Evolutionary conservation across 345 rosid species (phyloP).

Genomic region (Salix viminalis): DNA sequence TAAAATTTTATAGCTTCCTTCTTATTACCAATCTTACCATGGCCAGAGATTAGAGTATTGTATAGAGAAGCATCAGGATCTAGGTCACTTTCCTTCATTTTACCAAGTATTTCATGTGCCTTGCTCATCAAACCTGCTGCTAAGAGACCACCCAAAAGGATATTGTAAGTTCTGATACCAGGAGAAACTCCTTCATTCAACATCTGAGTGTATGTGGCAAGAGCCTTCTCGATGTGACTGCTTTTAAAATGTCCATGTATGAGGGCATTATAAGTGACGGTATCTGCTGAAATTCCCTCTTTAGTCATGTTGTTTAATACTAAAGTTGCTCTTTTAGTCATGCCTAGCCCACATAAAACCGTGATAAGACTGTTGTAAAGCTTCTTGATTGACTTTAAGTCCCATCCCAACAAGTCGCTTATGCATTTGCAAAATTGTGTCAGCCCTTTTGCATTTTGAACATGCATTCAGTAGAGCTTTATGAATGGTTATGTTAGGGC

Average conservation of each 20-base stretch:
- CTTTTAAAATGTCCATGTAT: slow-evolving; percentile 60
- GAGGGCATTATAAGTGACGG: slow-evolving; percentile 63
- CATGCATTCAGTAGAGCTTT: slow-evolving; percentile 47
- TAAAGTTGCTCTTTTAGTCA: slow-evolving; percentile 63
- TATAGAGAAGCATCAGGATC: slow-evolving; percentile 58
- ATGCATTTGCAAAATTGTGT: slow-evolving; percentile 50
- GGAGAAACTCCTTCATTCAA: slow-evolving; percentile 51
- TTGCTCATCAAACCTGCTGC: slow-evolving; percentile 45
- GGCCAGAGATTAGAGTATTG: slow-evolving; percentile 59
- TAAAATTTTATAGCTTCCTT: slow-evolving; percentile 56
- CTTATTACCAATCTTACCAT: slow-evolving; percentile 65
- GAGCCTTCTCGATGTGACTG: slow-evolving; percentile 50
- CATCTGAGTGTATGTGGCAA: slow-evolving; percentile 50
- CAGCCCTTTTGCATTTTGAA: slow-evolving; percentile 54
- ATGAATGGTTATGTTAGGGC: slow-evolving; percentile 51
- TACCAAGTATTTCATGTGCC: slow-evolving; percentile 42
- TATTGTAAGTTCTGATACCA: slow-evolving; percentile 58
- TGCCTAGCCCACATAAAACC: slow-evolving; percentile 64
- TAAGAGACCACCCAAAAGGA: slow-evolving; percentile 56
- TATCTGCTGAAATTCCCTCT: slow-evolving; percentile 48
- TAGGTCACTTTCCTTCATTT: slow-evolving; percentile 63
- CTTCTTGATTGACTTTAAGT: slow-evolving; percentile 45
- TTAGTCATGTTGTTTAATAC: slow-evolving; percentile 51
- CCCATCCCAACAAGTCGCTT: slow-evolving; percentile 51
- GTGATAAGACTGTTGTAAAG: slow-evolving; percentile 62